These are phyloP conservation scores for Cryptococcus wingfieldii DNA, from an alignment of 1,284 basidiomycete genomes.

Conservation along the genomic window DNA sequence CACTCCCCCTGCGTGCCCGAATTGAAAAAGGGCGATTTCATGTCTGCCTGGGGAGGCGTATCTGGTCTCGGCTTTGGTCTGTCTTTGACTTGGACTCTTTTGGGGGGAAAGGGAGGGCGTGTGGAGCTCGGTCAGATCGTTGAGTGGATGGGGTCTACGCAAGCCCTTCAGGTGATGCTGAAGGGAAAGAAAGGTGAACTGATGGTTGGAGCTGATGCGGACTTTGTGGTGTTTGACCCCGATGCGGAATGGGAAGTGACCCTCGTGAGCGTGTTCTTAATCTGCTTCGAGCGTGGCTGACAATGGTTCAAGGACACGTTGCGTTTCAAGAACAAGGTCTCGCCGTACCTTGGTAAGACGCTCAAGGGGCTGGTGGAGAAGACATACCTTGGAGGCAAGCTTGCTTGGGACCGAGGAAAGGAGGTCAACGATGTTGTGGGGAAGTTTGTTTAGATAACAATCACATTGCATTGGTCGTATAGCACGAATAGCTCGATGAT, in stretches of 20 bases:
- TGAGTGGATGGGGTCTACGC: constrained; percentile 66
- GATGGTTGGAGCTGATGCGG: constrained; percentile 69
- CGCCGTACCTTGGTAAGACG: constrained; percentile 72
- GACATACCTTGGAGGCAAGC: constrained; percentile 69
- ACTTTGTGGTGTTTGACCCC: constrained; percentile 79
- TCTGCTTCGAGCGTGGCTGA: not conserved
- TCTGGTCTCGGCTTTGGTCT: constrained; percentile 81
- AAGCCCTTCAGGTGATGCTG: constrained; percentile 74
- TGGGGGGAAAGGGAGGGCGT: constrained; percentile 50
- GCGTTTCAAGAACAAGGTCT: constrained; percentile 87
- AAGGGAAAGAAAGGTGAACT: constrained; percentile 66
- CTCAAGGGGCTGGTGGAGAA: constrained; percentile 60
- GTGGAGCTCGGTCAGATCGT: constrained; percentile 59
- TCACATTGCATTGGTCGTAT: no score
- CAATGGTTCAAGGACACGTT: constrained; percentile 54
- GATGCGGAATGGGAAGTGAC: constrained; percentile 56
- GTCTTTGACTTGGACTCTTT: constrained; percentile 72
- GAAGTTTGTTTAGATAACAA: not conserved
- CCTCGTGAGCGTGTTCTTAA: constrained; percentile 51
- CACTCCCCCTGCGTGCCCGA: constrained; percentile 83
- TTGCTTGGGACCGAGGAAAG: constrained; percentile 57
- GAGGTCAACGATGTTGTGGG: not conserved
- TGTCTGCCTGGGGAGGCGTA: constrained; percentile 90
- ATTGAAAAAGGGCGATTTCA: constrained; percentile 75
- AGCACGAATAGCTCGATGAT: no score